Base-by-base conservation (phyloP, 768 basidiomycete species). In the Tubosaeta brunneosetosa region DNA sequence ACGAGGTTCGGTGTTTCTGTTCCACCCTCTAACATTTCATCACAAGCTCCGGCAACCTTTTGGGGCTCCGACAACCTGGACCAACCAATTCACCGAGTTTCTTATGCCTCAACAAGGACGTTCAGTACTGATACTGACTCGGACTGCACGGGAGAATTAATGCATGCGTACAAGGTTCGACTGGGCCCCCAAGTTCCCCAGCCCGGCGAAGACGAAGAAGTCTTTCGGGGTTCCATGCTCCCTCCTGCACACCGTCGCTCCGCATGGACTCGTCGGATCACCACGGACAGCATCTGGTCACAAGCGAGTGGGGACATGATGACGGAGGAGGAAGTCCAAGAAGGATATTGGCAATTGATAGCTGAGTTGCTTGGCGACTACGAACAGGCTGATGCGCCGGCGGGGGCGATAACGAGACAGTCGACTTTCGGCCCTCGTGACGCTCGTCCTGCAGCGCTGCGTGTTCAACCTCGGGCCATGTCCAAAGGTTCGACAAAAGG, bases 231-330 rank as follows among this genome's bases (percentile, higher is more conserved):
- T 13, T 41, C 53, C 22, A 26, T 17, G 3, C 33, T 13, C 11
- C 14, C 34, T 26, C 32, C 31, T 43, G 29, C 26, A 26, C 48
- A 17, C 33, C 22, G 16, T 17, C 27, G 27, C 22, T 50, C 16
- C 13, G 19, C 6, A 14, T 46, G n/a, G 36, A 61, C 52, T 44
- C 38, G 44, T 17, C 65, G 58, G 13, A 44, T 34, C 44, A 67
- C 57, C 26, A 38, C 38, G 44, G 12, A 49, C 11, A 50, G 65
- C 6, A 55, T 69, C 16, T 67, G 61, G 67, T 71, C 67, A 32
- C 60, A 67, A 38, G 68, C 85, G 72, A 25, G 68, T 68, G 52
- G 85, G 63, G 33, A 66, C 73, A 49, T 73, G 73, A 60, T 22
- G 6, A 60, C 22, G 6, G 50, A 66, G 17, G 16, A 17, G 8